Conservation (phyloP, 2,329 filamentous ascomycete species). For the Thelonectria discophora region DNA sequence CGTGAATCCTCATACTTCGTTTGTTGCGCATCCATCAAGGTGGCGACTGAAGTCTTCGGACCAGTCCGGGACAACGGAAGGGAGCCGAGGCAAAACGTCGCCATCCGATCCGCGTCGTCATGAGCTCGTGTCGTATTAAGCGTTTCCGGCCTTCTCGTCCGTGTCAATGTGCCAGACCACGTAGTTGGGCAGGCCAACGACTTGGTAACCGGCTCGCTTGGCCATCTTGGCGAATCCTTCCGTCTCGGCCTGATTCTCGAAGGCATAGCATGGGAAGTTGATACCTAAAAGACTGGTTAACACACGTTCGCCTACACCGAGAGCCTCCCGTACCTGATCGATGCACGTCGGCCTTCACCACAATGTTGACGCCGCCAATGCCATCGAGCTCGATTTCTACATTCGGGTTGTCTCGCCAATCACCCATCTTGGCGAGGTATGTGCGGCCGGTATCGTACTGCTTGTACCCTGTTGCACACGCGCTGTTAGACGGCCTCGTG, state of each 20-base stretch:
- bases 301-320: not conserved
- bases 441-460: slow-evolving; percentile 90
- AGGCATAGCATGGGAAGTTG: slow-evolving; percentile 96
- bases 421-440: slow-evolving; percentile 90
- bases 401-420: slow-evolving; percentile 92
- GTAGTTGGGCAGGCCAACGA: slow-evolving; percentile 94
- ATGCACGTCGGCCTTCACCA: slow-evolving; percentile 98
- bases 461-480: slow-evolving; percentile 75
- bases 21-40: slow-evolving; percentile 29
- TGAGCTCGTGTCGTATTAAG: slow-evolving; percentile 44
- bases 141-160: slow-evolving; percentile 89
- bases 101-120: slow-evolving; percentile 18
- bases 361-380: slow-evolving; percentile 95
- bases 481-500: slow-evolving; percentile 20
- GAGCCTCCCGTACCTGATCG: slow-evolving; percentile 73
- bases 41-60: slow-evolving; percentile 27
- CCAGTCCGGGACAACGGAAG: slow-evolving; percentile 32
- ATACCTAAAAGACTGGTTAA: slow-evolving; percentile 69
- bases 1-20: slow-evolving; percentile 41
- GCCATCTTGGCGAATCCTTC: slow-evolving; percentile 99
- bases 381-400: slow-evolving; percentile 93
- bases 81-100: slow-evolving; percentile 31
- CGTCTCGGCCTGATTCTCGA: slow-evolving; percentile 98
- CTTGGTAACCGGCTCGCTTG: slow-evolving; percentile 91
- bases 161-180: slow-evolving; percentile 99